Conservation (phyloP, 192 early-diverging fungal species). For the Powellomyces hirtus region DNA sequence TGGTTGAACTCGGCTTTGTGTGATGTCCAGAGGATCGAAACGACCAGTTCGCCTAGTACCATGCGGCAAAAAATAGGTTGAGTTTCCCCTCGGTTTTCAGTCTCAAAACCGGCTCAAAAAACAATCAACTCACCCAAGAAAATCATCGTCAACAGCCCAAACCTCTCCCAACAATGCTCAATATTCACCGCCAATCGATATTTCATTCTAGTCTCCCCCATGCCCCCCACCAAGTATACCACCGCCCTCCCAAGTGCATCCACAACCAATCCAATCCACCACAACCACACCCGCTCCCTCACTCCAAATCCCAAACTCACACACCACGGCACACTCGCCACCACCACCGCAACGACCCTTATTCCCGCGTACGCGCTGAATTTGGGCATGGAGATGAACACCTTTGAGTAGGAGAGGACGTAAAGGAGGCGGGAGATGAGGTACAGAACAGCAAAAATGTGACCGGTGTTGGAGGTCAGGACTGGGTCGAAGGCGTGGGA, state of each 20-base stretch:
- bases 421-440: constrained; percentile 2
- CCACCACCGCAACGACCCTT: not conserved
- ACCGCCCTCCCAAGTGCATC: too few species aligned
- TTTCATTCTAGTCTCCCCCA: too few species aligned
- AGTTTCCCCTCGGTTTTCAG: not conserved
- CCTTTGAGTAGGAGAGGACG: constrained; percentile 5
- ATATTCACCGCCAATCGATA: too few species aligned
- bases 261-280: too few species aligned
- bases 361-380: not conserved
- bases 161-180: too few species aligned
- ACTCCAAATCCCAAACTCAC: too few species aligned
- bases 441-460: not conserved
- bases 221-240: too few species aligned
- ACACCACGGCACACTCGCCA: not conserved
- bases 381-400: not conserved
- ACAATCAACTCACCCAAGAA: too few species aligned
- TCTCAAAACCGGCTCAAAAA: too few species aligned
- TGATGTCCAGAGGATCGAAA: not conserved
- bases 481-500: not conserved
- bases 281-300: too few species aligned
- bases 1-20: not conserved
- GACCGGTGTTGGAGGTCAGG: not conserved
- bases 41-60: not conserved
- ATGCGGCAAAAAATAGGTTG: too few species aligned
- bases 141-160: too few species aligned